Base-by-base conservation (phyloP, 78 protist genomes). In the Fonticula alba region DNA sequence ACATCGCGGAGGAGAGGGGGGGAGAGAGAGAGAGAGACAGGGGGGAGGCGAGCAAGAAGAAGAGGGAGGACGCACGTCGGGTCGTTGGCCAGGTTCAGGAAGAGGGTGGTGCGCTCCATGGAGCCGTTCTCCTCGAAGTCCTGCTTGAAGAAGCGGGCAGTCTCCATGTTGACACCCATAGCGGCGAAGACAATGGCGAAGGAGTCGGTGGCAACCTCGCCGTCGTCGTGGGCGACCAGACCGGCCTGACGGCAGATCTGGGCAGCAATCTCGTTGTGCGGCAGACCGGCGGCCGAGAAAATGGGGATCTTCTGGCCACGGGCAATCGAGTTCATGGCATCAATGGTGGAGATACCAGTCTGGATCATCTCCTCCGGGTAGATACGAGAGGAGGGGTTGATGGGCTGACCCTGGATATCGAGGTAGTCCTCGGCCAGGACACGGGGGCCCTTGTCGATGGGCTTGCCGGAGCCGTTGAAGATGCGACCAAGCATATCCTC, bases 251-350 rank as follows among this genome's bases (percentile, higher is more conserved):
- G 79, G 79, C 96, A 91, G 37, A 95, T 92, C 72, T 95, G 99
- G 24, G 98, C 98, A 43, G 99, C 98, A 65, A 94, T 87, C 37
- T 87, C 92, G 74, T 94, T 88, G 84, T 94, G 98, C 33, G 98
- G 98, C 32, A 94, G 81, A 76, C 99, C 99, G 35, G 97, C 89
- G 36, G 93, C 99, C 17, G 98, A 88, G 96, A 97, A 97, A 62
- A 97, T 76, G 29, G 99, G 99, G 62, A 97, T 97, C 96, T 97
- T 97, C 79, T 97, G 99, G 29, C 99, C 99, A 37, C 99, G 82
- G 66, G 99, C 99, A 27, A 97, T 84, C 19, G 92, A 82, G 84
- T 82, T 94, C 99, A 95, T 95, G 47, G 82, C 69, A 63, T 97
- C 99, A 54, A 97, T 95, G 41, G 98, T 82, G 22, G 94, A 84